phyloP scores from a whole-genome alignment of 257 asterid species.

The Salvia miltiorrhiza region DNA sequence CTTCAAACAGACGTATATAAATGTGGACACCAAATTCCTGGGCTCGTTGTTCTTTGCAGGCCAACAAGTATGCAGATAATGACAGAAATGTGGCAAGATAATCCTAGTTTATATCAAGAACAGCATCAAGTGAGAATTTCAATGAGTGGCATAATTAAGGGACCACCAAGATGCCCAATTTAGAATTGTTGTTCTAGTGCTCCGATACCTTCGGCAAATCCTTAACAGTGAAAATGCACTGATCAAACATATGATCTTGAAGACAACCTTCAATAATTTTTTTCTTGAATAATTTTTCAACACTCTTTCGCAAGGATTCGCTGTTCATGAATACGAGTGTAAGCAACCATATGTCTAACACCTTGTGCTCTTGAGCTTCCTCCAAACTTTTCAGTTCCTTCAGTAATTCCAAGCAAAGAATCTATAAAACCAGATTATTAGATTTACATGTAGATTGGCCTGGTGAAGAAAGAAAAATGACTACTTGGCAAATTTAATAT shows the following conservation, averaged over 20 bases:
- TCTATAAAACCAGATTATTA: constrained; percentile 32
- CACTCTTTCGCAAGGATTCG: constrained; percentile 66
- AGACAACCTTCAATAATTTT: constrained; percentile 71
- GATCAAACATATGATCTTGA: constrained; percentile 64
- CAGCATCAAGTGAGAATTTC: constrained; percentile 15
- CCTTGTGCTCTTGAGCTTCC: constrained; percentile 64
- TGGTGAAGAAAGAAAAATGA: neutral
- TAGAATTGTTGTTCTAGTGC: constrained; percentile 10
- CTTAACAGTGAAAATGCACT: constrained; percentile 59
- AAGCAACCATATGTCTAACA: constrained; percentile 80
- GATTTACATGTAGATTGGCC: neutral
- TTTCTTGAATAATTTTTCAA: constrained; percentile 69
- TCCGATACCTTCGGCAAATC: constrained; percentile 63
- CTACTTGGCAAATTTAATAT: constrained; percentile 14
- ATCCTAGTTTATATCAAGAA: constrained; percentile 49
- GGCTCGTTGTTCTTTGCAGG: constrained; percentile 75
- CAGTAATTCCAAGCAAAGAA: constrained; percentile 70
- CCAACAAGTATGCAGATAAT: constrained; percentile 63
- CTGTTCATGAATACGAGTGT: constrained; percentile 52
- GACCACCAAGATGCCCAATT: constrained; percentile 8
- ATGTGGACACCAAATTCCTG: constrained; percentile 67
- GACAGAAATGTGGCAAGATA: constrained; percentile 67
- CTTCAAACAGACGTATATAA: constrained; percentile 64
- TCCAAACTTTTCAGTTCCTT: constrained; percentile 72
- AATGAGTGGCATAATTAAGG: constrained; percentile 15